Conservation (phyloP, 805 yeast species). For the Candida yuanshanica region DNA sequence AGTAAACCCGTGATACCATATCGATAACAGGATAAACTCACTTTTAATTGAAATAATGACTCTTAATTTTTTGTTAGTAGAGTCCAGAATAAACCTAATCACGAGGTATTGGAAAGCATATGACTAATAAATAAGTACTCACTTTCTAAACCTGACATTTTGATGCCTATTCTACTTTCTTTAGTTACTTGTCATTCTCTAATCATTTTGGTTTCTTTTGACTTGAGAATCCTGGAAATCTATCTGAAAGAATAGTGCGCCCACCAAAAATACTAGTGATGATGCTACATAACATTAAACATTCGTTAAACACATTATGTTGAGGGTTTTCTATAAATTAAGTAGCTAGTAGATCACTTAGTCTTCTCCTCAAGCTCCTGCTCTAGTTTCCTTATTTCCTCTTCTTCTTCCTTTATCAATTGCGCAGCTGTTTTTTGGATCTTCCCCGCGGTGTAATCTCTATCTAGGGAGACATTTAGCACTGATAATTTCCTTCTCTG, state of each 20-base stretch:
- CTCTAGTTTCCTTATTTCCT: slow-evolving; percentile 40
- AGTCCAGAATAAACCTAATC: background rate
- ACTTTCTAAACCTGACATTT: slow-evolving; percentile 35
- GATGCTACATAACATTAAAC: background rate
- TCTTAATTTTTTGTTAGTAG: slow-evolving; percentile 28
- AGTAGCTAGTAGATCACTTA: background rate
- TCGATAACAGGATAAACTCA: slow-evolving; percentile 16
- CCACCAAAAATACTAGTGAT: background rate
- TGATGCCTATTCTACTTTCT: too few relatives aligned
- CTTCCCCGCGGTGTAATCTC: slow-evolving; percentile 6
- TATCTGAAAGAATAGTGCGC: background rate
- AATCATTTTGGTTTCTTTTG: too few relatives aligned
- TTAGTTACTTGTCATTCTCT: too few relatives aligned
- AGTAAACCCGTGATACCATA: background rate
- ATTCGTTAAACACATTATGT: background rate
- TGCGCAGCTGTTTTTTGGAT: slow-evolving; percentile 31
- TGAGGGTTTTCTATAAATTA: background rate
- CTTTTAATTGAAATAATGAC: slow-evolving; percentile 60
- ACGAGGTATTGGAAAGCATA: background rate
- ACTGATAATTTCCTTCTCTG: slow-evolving; percentile 37
- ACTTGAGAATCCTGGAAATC: too few relatives aligned
- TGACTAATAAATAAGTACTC: slow-evolving; percentile 8
- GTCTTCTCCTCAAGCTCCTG: slow-evolving; percentile 23
- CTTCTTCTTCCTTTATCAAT: slow-evolving; percentile 39
- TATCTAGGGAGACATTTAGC: slow-evolving; percentile 28